Evolutionary conservation across 352 stramenopile species (phyloP).

Genomic region (Pythium folliculosum): DNA sequence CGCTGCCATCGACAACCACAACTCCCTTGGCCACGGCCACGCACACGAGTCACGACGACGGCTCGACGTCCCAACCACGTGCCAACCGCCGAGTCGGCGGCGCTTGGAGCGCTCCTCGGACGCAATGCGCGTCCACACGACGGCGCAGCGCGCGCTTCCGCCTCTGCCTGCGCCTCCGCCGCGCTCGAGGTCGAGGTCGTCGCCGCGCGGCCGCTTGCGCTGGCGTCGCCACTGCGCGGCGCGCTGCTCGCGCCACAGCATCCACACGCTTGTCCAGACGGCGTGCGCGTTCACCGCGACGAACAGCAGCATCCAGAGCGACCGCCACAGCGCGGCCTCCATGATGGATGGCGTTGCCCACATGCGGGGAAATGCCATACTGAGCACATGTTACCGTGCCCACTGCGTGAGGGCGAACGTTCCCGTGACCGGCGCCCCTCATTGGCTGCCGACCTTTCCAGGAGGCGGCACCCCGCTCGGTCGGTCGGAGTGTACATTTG

Average conservation of each 20-base stretch:
- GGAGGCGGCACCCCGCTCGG: too few relatives aligned
- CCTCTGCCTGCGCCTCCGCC: too few relatives aligned
- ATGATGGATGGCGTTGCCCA: neutral
- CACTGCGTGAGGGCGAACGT: neutral
- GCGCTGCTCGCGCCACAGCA: constrained; percentile 9
- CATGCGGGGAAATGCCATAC: neutral
- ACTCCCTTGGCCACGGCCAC: constrained; percentile 10
- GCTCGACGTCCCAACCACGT: neutral
- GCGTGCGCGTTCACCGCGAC: constrained; percentile 24
- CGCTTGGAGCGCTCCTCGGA: constrained; percentile 11
- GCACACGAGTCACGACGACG: constrained; percentile 15
- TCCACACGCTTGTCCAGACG: neutral
- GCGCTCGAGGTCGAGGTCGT: neutral
- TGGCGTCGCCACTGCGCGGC: neutral
- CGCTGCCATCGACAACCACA: constrained; percentile 2
- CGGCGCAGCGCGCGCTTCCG: neutral
- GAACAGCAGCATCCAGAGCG: constrained; percentile 27
- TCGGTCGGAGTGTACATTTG: too few relatives aligned
- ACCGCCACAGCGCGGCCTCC: constrained; percentile 1
- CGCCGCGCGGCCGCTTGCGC: neutral
- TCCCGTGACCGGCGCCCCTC: constrained; percentile 1
- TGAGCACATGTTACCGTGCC: neutral
- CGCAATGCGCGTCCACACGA: neutral
- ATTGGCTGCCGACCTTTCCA: constrained; percentile 3
- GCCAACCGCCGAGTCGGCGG: constrained; percentile 2